A percentile compares a stretch with the other conserved stretches of the same genome.
Evolutionary conservation across 1,284 basidiomycete species (phyloP).

Genomic region (Vanrija sp.): DNA sequence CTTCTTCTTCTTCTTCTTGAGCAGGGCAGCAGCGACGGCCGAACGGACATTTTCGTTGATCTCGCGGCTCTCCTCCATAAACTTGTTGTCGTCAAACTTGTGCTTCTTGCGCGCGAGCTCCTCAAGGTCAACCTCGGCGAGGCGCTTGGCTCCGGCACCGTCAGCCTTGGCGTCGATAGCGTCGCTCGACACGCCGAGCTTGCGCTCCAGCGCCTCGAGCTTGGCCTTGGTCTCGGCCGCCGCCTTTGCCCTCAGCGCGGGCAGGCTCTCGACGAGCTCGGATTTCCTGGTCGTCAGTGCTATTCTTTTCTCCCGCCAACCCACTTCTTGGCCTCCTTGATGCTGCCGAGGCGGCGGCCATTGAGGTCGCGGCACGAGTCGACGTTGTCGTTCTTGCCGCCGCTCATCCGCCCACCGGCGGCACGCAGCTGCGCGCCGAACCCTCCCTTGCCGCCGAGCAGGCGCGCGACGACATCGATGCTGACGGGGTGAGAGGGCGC

Average conservation of each 20-base stretch:
- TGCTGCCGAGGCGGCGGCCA: constrained; percentile 81
- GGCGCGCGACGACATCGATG: constrained; percentile 49
- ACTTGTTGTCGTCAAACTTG: constrained; percentile 87
- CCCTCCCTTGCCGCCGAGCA: constrained; percentile 91
- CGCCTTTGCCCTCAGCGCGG: constrained; percentile 72
- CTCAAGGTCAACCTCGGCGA: constrained; percentile 53
- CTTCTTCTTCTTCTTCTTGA: constrained; percentile 25
- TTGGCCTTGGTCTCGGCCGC: constrained; percentile 78
- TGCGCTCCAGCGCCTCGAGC: constrained; percentile 75
- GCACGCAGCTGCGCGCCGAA: constrained; percentile 95
- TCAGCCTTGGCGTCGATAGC: constrained; percentile 1
- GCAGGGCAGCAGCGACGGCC: constrained; percentile 67
- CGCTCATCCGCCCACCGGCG: constrained; percentile 95
- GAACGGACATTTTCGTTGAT: constrained; percentile 88
- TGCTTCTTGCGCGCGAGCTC: constrained; percentile 68
- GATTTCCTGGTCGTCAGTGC: constrained; percentile 61
- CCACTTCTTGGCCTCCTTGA: constrained; percentile 93
- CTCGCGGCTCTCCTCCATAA: constrained; percentile 85
- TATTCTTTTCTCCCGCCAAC: constrained; percentile 9
- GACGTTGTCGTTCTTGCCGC: constrained; percentile 89
- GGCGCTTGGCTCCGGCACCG: constrained; percentile 31
- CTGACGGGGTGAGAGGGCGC: constrained; percentile 25
- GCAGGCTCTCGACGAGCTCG: constrained; percentile 80
- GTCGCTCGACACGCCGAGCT: constrained; percentile 61
- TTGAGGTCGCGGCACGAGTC: constrained; percentile 92